Evolutionary conservation across 495 filamentous ascomycete species (phyloP).

Genomic region (Talaromyces proteolyticus): DNA sequence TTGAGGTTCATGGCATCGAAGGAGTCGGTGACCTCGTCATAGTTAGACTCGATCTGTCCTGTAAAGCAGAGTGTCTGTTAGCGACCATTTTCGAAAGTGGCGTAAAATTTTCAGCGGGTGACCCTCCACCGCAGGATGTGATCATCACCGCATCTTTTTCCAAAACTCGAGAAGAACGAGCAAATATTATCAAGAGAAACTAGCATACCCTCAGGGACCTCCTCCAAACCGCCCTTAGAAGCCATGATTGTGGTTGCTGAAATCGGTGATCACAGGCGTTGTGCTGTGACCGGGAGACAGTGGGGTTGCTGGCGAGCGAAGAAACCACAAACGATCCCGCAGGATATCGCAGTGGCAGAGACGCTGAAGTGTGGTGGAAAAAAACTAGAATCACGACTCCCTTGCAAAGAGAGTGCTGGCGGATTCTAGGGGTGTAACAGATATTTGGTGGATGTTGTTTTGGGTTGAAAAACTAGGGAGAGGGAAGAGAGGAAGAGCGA

Average conservation of each 20-base stretch:
- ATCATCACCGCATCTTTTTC: constrained; percentile 1
- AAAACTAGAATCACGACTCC: constrained; percentile 41
- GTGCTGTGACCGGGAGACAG: constrained; percentile 49
- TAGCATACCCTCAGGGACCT: constrained; percentile 84
- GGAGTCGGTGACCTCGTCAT: constrained; percentile 98
- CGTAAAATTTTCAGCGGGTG: neutral
- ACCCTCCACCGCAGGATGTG: neutral
- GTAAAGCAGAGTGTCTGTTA: constrained; percentile 11
- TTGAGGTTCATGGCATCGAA: constrained; percentile 98
- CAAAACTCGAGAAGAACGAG: no score
- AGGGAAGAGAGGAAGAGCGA: constrained; percentile 31
- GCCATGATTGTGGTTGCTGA: constrained; percentile 83
- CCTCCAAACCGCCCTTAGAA: constrained; percentile 86
- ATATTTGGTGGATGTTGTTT: constrained; percentile 15
- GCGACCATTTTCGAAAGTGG: neutral
- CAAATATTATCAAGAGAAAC: no score
- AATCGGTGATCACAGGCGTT: constrained; percentile 65
- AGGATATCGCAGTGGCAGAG: constrained; percentile 12
- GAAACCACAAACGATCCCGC: constrained; percentile 28
- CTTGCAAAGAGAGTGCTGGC: constrained; percentile 20
- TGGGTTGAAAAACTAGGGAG: constrained; percentile 29
- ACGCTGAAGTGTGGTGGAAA: constrained; percentile 7
- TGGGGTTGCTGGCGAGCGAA: constrained; percentile 27
- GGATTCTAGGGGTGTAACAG: constrained; percentile 8
- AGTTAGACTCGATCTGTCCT: constrained; percentile 99